Evolutionary conservation across 2,329 filamentous ascomycete species (phyloP), one percentile per base, ranked within the genome.

Genomic region (Aspergillus terreus): DNA sequence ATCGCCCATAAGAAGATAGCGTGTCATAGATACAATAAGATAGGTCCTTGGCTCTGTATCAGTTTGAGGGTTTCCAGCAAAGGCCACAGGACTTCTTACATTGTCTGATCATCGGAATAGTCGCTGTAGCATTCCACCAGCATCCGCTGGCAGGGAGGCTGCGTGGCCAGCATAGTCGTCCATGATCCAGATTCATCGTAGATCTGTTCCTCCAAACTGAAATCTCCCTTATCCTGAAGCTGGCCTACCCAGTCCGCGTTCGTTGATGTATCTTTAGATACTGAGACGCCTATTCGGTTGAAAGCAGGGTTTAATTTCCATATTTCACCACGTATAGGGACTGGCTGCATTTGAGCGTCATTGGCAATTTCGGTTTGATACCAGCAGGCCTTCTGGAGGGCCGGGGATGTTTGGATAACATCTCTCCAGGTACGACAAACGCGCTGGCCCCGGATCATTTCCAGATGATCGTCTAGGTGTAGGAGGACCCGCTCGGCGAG

Each of bases 81-180:
- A 19, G 7, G 6, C 5, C 5, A 50, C 10, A 19, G 25, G 36
- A 11, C 6, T 25, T 36, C 27, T 15, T 50, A 50, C 49, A 50
- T 46, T 17, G 6, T 43, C 1, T 42, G 2, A 2, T 50, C 36
- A 25, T 11, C 7, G 2, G 14, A 43, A 46, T 50, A 46, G 36
- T 46, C 44, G 3, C 36, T 2, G 10, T 43, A 35, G 44, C 49
- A 50, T 23, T 35, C 27, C 14, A 50, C 10, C 6, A 46, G 1
- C 15, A 50, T 43, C 21, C 44, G 43, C 49, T 50, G 49, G 23
- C 49, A 46, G 35, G 44, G 49, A 43, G 49, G 49, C 25, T 50
- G 49, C 19, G 49, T 50, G 43, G 44, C 49, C 14, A 46, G 43
- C 44, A 50, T 46, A 9, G 35, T 50, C 44, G 25, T 50, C 49